These are phyloP conservation scores for Sporothrix humicola DNA, from an alignment of 2,329 filamentous ascomycete species.

Conservation along the genomic window DNA sequence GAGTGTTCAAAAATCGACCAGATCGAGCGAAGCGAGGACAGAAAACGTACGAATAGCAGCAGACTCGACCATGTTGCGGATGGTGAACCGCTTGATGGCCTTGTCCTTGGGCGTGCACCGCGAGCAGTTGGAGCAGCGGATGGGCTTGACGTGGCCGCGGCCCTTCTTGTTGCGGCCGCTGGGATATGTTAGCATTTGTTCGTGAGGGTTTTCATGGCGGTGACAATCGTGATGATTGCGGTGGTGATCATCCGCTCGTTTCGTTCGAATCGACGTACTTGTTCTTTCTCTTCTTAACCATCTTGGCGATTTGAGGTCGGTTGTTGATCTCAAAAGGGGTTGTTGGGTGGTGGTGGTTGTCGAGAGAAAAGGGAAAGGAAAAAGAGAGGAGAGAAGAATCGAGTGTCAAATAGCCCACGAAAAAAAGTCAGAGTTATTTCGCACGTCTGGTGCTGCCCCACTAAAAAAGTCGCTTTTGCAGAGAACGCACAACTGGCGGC, in stretches of 20 bases:
- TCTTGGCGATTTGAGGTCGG: slow-evolving; percentile 38
- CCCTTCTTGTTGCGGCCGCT: slow-evolving; percentile 99
- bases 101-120: slow-evolving; percentile 98
- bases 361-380: slow-evolving; percentile 22
- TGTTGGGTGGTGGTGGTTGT: slow-evolving; percentile 33
- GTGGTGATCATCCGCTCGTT: not conserved
- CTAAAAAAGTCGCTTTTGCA: not conserved
- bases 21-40: not conserved
- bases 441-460: not conserved
- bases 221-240: too few species aligned
- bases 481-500: slow-evolving; percentile 11
- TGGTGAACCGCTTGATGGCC: slow-evolving; percentile 99
- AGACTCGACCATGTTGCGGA: slow-evolving; percentile 99
- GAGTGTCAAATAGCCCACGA: slow-evolving; percentile 15
- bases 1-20: too few species aligned
- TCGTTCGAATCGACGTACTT: slow-evolving; percentile 55
- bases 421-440: slow-evolving; percentile 19
- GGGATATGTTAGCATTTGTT: slow-evolving; percentile 42
- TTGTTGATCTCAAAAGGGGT: slow-evolving; percentile 13
- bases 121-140: slow-evolving; percentile 77
- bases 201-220: not conserved
- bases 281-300: slow-evolving; percentile 48
- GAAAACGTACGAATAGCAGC: slow-evolving; percentile 92
- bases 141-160: slow-evolving; percentile 99
- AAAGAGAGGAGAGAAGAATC: slow-evolving; percentile 14